Evolutionary conservation across 164 flowering plant genomes (phyloP), one percentile per base, ranked within the genome.

Genomic region (Vitis riparia): DNA sequence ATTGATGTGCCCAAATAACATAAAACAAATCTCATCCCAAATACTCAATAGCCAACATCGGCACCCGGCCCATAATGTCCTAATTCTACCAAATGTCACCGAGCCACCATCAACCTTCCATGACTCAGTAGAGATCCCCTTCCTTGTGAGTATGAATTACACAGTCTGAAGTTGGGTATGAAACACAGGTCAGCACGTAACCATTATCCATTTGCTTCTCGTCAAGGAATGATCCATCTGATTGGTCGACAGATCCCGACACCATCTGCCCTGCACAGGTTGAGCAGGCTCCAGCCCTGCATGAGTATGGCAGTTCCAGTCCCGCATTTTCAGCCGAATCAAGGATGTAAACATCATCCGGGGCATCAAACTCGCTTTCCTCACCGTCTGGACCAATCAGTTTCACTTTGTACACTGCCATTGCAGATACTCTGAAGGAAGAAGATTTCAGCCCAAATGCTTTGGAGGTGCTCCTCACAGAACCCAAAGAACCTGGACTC

Each of bases 231-330:
- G 78, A 74, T 19, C 78, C 80, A n/a, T 80, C 80, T 8, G 78
- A 65, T 44, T 80, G 83, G 67, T 80, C 80, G 29, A 80, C 80
- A 1, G 69, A 37, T 8, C 80, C 83, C 4, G 72, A 56, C 8
- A 62, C 72, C 67, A 77, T 50, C 61, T 65, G 56, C 14, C 83
- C 83, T 8, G 83, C 80, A 62, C 83, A 80, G 47, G 83, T 77
- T 19, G 76, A 77, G 74, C 83, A 80, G 9, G 83, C 74, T 10
- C 83, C 83, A n/a, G 83, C 80, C 66, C 83, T 56, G 75, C 83
- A 80, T 2, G 80, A 80, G 67, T 77, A 77, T 3, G 85, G 85
- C 23, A 82, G 74, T 17, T 82, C 82, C 23, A 72, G 9, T 60
- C 85, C 85, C 0, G 82, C 82, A 8, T 55, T 27, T 52, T 82